Conservation (phyloP, 352 stramenopile species). For the Phytophthora citricola region DNA sequence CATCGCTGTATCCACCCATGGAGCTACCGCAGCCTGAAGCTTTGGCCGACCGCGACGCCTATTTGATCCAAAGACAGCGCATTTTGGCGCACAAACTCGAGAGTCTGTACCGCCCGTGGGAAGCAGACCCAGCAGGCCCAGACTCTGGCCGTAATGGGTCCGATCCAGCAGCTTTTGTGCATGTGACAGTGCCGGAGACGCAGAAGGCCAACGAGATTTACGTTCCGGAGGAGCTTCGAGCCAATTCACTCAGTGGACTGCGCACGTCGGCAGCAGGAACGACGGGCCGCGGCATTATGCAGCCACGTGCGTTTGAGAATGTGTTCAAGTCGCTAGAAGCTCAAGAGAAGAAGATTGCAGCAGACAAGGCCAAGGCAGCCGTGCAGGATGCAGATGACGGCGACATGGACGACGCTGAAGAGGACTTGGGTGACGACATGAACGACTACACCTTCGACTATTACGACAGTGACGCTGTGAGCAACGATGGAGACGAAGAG, state of each 20-base stretch:
- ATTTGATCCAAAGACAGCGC: slow-evolving; percentile 75
- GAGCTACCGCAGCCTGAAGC: slow-evolving; percentile 68
- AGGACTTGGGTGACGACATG: slow-evolving; percentile 77
- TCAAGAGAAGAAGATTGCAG: slow-evolving; percentile 61
- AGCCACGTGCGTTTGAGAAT: slow-evolving; percentile 70
- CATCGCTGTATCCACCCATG: slow-evolving; percentile 65
- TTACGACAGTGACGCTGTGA: slow-evolving; percentile 77
- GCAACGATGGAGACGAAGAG: slow-evolving; percentile 75
- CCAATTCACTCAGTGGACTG: slow-evolving; percentile 61
- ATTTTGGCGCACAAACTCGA: slow-evolving; percentile 73
- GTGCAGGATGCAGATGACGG: slow-evolving; percentile 55
- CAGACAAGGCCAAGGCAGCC: slow-evolving; percentile 53
- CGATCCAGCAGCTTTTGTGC: slow-evolving; percentile 59
- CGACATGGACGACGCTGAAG: slow-evolving; percentile 70
- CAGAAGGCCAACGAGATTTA: slow-evolving; percentile 67
- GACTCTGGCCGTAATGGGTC: slow-evolving; percentile 31
- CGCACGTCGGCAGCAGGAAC: slow-evolving; percentile 23
- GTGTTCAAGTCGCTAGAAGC: slow-evolving; percentile 77
- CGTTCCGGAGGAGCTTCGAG: slow-evolving; percentile 65
- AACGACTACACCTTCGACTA: slow-evolving; percentile 88
- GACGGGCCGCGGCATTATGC: slow-evolving; percentile 55
- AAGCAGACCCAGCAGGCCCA: slow-evolving; percentile 37
- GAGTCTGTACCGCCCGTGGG: slow-evolving; percentile 72
- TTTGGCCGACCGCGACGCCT: slow-evolving; percentile 61
- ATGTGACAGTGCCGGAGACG: slow-evolving; percentile 66